A percentile compares a stretch with the other conserved stretches of the same genome.
Conservation (phyloP, 352 stramenopile species). For the Pythium phragmitis region DNA sequence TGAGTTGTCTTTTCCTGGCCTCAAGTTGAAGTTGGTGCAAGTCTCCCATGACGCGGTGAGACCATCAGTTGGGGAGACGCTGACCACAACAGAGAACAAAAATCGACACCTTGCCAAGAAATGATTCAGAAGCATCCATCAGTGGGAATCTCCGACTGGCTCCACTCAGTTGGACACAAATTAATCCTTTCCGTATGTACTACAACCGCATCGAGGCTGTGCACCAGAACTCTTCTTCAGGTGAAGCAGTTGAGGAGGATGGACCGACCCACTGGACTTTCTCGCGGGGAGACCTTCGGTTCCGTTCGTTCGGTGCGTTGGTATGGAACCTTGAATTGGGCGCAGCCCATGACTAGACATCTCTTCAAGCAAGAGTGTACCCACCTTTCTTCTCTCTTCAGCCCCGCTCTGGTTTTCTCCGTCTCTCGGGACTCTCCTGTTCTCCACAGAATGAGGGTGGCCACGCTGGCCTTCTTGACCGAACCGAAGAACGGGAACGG, state of each 20-base stretch:
- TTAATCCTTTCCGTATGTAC: too few species aligned
- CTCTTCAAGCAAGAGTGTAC: neutral
- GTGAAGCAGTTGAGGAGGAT: neutral
- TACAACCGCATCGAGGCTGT: too few species aligned
- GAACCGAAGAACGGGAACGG: neutral
- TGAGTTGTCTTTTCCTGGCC: neutral
- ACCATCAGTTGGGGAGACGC: neutral
- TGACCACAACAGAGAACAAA: neutral
- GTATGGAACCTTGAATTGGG: neutral
- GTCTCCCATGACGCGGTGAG: neutral
- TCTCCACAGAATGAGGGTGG: neutral
- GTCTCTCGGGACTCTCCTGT: neutral
- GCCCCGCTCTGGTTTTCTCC: neutral
- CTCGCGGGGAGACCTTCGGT: neutral
- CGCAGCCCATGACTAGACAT: neutral
- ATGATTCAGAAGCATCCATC: too few species aligned
- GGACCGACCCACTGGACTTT: neutral
- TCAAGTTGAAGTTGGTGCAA: conserved; percentile 5
- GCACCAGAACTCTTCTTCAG: too few species aligned
- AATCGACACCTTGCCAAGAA: neutral
- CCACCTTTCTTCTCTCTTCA: neutral
- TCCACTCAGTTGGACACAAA: neutral
- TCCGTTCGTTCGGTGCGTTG: neutral
- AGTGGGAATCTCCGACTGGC: too few species aligned
- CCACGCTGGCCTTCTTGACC: neutral